Evolutionary conservation across 2,329 filamentous ascomycete species (phyloP), one percentile per base, ranked within the genome.

Genomic region (Pseudogymnoascus sp.): DNA sequence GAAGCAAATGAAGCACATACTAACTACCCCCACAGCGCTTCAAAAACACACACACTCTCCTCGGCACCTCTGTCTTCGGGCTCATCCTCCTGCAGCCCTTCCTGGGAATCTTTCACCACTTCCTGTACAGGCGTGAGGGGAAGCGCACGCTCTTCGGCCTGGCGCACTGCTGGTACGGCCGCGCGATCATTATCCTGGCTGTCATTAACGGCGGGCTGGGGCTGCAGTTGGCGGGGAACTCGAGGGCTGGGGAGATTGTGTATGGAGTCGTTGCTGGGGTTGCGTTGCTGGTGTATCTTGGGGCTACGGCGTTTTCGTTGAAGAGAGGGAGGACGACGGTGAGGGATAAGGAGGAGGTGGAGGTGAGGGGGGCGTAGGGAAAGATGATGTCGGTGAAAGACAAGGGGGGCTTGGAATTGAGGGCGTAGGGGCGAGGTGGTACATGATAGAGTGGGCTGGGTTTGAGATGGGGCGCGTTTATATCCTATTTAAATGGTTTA

Each of bases 171-270:
- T 87, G 83, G 83, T 85, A 80, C 67, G 86, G 86, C 9, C 80
- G 85, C n/a, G 67, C 74, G 1, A 71, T 87, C 48, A 81, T 88
- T 65, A 62, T 82, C 13, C 69, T 87, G 3, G 85, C 83, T 27
- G 76, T 87, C 48, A 70, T 87, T 66, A 88, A 88, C 67, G 86
- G 85, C 61, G 86, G 85, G 0, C 71, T 88, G 3, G 86, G 86
- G 4, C 74, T 88, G 25, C 63, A 79, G 65, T 74, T 86, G 13
- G 76, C 80, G 0, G 64, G 67, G 10, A 37, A 59, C 0, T 65
- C 72, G 0, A 72, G 64, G 2, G 68, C 70, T 10, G 78, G 79
- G 58, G 71, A 81, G 60, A 77, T 83, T 58, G 81, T 79, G 0
- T 88, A 87, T 70, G 73, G 78, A 0, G 79, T 86, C 4, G 72